Conservation (phyloP, 805 yeast species). For the Candida oleophila region DNA sequence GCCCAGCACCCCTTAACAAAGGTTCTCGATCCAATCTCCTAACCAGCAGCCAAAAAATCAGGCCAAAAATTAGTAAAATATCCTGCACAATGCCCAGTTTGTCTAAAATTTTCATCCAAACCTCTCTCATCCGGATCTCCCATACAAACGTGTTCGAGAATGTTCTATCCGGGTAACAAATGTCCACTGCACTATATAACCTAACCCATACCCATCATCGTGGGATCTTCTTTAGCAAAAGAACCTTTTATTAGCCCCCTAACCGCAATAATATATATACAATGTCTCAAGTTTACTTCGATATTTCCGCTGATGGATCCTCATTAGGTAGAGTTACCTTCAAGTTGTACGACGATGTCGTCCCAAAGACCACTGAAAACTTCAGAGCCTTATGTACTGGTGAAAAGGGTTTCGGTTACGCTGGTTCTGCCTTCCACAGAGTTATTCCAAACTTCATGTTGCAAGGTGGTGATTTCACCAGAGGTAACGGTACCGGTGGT, state of each 20-base stretch:
- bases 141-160: conserved; percentile 5
- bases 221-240: background rate
- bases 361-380: conserved; percentile 78
- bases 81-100: background rate
- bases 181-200: background rate
- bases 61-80: background rate
- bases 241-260: background rate
- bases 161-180: conserved; percentile 5
- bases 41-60: background rate
- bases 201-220: background rate
- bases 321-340: conserved; percentile 78
- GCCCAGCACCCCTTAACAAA: background rate
- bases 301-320: conserved; percentile 75
- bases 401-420: conserved; percentile 91
- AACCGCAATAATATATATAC: background rate
- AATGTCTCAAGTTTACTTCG: conserved; percentile 79
- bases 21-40: background rate
- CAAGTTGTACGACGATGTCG: conserved; percentile 56
- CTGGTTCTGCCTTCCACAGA: conserved; percentile 89
- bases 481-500: conserved; percentile 92
- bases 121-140: background rate
- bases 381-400: conserved; percentile 85
- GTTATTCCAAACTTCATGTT: conserved; percentile 96
- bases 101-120: background rate
- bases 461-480: conserved; percentile 65